Evolutionary conservation across 2,329 filamentous ascomycete genomes (phyloP), one percentile per base, ranked within the genome.

Genomic region (Colletotrichum sp.): DNA sequence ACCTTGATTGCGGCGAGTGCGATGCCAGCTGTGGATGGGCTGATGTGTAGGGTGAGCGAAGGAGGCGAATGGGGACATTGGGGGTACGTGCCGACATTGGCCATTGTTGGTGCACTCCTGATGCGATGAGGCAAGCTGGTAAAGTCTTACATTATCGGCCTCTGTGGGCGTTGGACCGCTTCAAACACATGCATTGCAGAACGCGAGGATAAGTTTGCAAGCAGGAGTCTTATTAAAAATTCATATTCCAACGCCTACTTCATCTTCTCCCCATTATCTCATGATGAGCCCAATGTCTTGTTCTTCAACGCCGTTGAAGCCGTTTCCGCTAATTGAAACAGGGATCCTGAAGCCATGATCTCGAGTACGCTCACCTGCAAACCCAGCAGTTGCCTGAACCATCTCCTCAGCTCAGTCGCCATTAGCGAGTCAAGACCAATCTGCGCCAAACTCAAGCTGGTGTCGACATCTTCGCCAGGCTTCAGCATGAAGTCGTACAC

Each of bases 311-410:
- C 69, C 9, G 9, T 18, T 3, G 59, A 21, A 30, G 59, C 44
- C 12, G 28, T 32, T 36, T 55, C 59, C 32, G 59, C 69, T 13
- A 71, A 34, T 15, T 55, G 59, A 9, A 24, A 28, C 59, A 71
- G 21, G 7, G 69, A 52, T n/a, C 57, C 69, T 2, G 69, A 65
- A 8, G 70, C 72, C 64, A 80, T 39, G 55, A 81, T 59, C 49
- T 76, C 62, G 44, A 65, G 64, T 15, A 70, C 65, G 60, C 52
- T 71, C 15, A 71, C 24, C 18, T 71, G 59, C 7, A 65, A 9
- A 7, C 57, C 59, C 59, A 65, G 44, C 26, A 65, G 13, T 36
- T 65, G 69, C 30, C 59, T 28, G 15, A 52, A 71, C 57, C 69
- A 71, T 8, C 69, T 32, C 34, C 69, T 26, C 8, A 65, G 39